These are phyloP conservation scores for Quercus robur DNA, from an alignment of 306 rosid genomes.

Conservation along the genomic window DNA sequence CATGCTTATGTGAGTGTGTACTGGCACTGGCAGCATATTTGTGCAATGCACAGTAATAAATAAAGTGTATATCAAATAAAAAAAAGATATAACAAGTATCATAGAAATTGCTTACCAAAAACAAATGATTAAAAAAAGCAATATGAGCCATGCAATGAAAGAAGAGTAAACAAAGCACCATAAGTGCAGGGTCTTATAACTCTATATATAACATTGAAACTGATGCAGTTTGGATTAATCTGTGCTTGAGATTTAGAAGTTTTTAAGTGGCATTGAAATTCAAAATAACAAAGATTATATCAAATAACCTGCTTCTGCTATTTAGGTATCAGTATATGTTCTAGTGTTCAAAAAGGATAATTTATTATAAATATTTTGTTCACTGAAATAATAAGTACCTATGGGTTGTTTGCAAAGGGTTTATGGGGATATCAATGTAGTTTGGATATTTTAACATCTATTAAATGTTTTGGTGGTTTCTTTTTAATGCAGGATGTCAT, in stretches of 20 bases:
- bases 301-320: neutral
- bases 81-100: no score
- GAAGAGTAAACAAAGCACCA: no score
- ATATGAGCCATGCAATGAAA: no score
- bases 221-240: neutral
- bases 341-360: neutral
- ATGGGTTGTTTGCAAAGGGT: neutral
- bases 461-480: neutral
- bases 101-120: no score
- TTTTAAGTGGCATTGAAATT: neutral
- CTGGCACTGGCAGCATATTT: no score
- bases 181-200: neutral
- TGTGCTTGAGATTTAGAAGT: neutral
- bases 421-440: neutral
- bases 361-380: no score
- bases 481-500: conserved; percentile 57
- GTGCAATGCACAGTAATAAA: no score
- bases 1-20: neutral
- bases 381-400: neutral
- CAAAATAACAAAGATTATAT: neutral
- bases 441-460: neutral
- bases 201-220: neutral
- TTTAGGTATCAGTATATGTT: neutral
- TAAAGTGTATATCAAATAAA: no score
- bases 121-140: no score